Evolutionary conservation across 2,329 filamentous ascomycete species (phyloP).

Genomic region (Fusarium humuli): DNA sequence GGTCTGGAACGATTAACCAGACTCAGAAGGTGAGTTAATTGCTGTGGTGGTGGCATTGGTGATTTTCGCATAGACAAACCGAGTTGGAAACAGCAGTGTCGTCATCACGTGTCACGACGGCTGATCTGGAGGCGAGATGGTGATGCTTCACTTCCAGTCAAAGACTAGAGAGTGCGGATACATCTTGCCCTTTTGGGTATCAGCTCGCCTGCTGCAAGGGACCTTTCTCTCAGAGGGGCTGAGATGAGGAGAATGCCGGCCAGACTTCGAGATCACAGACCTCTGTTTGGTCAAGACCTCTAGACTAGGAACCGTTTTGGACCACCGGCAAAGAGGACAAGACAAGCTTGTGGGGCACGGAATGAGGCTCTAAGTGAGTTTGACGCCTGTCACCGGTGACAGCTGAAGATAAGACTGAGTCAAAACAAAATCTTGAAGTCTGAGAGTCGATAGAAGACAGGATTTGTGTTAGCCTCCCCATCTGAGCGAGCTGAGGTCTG

Average conservation of each 20-base stretch:
- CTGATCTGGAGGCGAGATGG: constrained; percentile 30
- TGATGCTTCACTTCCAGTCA: neutral
- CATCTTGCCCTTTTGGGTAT: constrained; percentile 12
- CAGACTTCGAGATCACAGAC: constrained; percentile 21
- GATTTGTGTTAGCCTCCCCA: constrained; percentile 11
- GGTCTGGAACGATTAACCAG: constrained; percentile 21
- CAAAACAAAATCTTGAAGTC: neutral
- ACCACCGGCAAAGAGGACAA: constrained; percentile 1
- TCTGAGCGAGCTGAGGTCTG: neutral
- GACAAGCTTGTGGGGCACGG: constrained; percentile 15
- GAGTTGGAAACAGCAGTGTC: constrained; percentile 27
- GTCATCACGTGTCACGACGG: constrained; percentile 42
- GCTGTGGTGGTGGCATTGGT: constrained; percentile 20
- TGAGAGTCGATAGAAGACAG: neutral
- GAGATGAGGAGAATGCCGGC: constrained; percentile 23
- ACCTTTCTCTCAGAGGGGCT: neutral
- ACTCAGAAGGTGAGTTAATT: constrained; percentile 4
- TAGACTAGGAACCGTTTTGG: constrained; percentile 3
- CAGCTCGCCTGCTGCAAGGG: constrained; percentile 18
- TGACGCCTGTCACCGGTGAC: neutral
- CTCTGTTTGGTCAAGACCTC: constrained; percentile 32
- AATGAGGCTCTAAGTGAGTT: constrained; percentile 29
- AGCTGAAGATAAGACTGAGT: neutral
- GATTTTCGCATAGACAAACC: constrained; percentile 29
- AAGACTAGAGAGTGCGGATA: neutral